These are phyloP conservation scores for Pseudocercospora macadamiae DNA, from an alignment of 2,329 filamentous ascomycete genomes.

Conservation along the genomic window DNA sequence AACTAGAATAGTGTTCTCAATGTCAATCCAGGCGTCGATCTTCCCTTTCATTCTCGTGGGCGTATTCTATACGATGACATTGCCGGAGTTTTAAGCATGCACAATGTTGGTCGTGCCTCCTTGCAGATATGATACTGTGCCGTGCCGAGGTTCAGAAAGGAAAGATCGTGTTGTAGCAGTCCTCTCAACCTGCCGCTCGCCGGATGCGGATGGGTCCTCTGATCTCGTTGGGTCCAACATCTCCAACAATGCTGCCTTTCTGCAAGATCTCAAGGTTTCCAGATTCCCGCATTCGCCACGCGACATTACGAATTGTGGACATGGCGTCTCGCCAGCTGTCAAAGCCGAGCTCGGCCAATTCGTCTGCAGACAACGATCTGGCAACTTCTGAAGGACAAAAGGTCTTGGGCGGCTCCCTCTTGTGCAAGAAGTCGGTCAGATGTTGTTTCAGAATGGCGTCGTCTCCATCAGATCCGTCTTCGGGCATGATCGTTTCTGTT, in stretches of 20 bases:
- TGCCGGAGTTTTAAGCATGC: not conserved
- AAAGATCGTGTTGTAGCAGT: too few relatives aligned
- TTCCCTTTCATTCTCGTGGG: not conserved
- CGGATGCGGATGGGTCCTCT: slow-evolving; percentile 53
- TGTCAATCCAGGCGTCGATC: not conserved
- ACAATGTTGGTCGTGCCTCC: not conserved
- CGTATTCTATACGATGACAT: not conserved
- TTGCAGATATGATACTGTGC: slow-evolving; percentile 10
- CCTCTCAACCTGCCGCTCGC: slow-evolving; percentile 17
- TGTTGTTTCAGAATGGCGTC: slow-evolving; percentile 24
- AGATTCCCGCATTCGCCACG: slow-evolving; percentile 46
- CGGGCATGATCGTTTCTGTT: slow-evolving; percentile 18
- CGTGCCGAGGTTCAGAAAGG: too few relatives aligned
- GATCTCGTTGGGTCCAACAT: slow-evolving; percentile 41
- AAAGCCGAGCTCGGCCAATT: slow-evolving; percentile 41
- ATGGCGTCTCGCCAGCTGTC: slow-evolving; percentile 53
- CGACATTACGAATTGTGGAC: slow-evolving; percentile 46
- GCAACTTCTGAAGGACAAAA: slow-evolving; percentile 58
- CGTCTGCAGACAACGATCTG: slow-evolving; percentile 46
- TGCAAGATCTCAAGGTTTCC: slow-evolving; percentile 55
- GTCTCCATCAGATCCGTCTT: slow-evolving; percentile 9
- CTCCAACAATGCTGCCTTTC: slow-evolving; percentile 46
- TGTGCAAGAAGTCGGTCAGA: slow-evolving; percentile 28
- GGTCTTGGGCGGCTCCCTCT: slow-evolving; percentile 50
- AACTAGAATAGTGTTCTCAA: not conserved